A percentile compares a stretch with the other conserved stretches of the same genome.
Conservation (phyloP, 352 stramenopile species). For the Phytophthora sp. region DNA sequence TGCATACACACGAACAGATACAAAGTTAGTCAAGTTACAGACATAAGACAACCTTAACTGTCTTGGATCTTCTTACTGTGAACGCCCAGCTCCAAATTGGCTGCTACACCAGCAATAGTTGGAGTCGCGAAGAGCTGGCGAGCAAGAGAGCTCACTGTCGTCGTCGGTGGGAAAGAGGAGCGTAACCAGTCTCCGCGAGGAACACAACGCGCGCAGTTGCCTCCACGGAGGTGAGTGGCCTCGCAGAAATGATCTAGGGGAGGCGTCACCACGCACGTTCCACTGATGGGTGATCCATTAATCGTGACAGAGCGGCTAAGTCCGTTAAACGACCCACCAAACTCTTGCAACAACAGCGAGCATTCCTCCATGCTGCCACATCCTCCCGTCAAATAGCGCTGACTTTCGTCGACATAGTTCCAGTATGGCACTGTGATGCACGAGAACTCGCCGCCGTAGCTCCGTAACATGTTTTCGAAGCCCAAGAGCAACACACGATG, state of each 20-base stretch:
- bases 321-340: slow-evolving; percentile 64
- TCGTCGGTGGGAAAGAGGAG: slow-evolving; percentile 65
- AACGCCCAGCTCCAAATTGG: slow-evolving; percentile 72
- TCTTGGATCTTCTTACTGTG: slow-evolving; percentile 61
- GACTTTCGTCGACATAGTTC: slow-evolving; percentile 89
- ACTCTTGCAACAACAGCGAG: slow-evolving; percentile 67
- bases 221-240: slow-evolving; percentile 45
- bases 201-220: slow-evolving; percentile 64
- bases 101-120: slow-evolving; percentile 70
- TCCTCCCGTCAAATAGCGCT: slow-evolving; percentile 59
- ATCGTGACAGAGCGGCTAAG: slow-evolving; percentile 52
- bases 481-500: slow-evolving; percentile 79
- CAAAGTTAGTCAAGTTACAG: slow-evolving; percentile 13
- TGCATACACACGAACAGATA: slow-evolving; percentile 27
- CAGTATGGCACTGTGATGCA: slow-evolving; percentile 89
- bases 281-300: slow-evolving; percentile 69
- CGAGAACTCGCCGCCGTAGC: slow-evolving; percentile 78
- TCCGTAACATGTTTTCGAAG: slow-evolving; percentile 89
- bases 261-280: slow-evolving; percentile 53
- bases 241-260: slow-evolving; percentile 85
- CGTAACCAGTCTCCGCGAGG: slow-evolving; percentile 69
- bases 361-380: slow-evolving; percentile 82
- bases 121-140: slow-evolving; percentile 72
- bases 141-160: slow-evolving; percentile 75
- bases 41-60: not conserved